These are phyloP conservation scores for Pleurotus tuoliensis DNA, from an alignment of 768 basidiomycete genomes.

Conservation along the genomic window DNA sequence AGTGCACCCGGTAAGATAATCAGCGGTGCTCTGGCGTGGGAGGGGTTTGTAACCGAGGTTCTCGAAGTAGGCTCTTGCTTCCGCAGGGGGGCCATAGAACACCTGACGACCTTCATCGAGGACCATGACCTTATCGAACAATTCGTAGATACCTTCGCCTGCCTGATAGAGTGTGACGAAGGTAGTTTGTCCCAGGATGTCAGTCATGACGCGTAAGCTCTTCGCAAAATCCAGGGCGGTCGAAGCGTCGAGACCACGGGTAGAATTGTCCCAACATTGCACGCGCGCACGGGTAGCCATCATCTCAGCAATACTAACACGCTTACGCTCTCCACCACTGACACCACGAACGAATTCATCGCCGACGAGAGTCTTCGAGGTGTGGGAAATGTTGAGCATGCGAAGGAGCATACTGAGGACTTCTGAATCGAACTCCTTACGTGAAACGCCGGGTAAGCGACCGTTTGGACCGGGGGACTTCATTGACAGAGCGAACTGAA, in stretches of 20 bases:
- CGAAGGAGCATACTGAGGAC: constrained; percentile 62
- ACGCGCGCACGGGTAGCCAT: constrained; percentile 78
- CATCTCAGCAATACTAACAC: constrained; percentile 83
- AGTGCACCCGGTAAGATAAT: constrained; percentile 82
- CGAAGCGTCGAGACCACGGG: constrained; percentile 78
- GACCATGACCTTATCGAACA: constrained; percentile 88
- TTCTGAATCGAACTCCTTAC: constrained; percentile 51
- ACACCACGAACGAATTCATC: constrained; percentile 84
- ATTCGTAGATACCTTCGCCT: constrained; percentile 69
- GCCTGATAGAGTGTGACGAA: constrained; percentile 85
- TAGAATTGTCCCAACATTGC: constrained; percentile 83
- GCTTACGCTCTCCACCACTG: constrained; percentile 77
- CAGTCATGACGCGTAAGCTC: constrained; percentile 77
- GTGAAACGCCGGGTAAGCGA: constrained; percentile 62
- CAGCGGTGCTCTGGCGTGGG: constrained; percentile 81
- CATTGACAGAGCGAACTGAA: constrained; percentile 67
- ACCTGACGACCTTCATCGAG: constrained; percentile 79
- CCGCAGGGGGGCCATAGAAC: constrained; percentile 70
- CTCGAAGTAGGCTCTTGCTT: constrained; percentile 80
- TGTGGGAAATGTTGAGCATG: constrained; percentile 85
- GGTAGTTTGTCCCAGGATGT: constrained; percentile 75
- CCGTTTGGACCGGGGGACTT: constrained; percentile 69
- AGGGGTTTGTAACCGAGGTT: constrained; percentile 67
- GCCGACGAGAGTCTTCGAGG: constrained; percentile 74
- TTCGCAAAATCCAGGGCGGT: constrained; percentile 86